These are phyloP conservation scores for Glycyrrhiza uralensis DNA, from an alignment of 306 rosid species.

Conservation along the genomic window DNA sequence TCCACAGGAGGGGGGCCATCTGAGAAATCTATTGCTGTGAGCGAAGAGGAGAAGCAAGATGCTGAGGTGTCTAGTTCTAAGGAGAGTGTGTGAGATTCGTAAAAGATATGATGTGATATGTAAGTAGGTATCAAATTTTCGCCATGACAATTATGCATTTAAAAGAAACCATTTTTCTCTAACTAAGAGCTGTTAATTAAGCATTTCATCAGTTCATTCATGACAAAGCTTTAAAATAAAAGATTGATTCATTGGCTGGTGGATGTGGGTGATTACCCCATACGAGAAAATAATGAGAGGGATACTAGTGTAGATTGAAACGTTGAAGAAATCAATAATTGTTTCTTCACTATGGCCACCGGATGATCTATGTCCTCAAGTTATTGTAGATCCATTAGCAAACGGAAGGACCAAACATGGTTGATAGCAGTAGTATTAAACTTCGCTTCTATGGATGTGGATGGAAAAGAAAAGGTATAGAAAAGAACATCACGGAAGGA, in stretches of 20 bases:
- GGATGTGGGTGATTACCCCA: neutral
- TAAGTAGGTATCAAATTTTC: constrained; percentile 20
- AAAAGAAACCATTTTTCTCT: constrained; percentile 19
- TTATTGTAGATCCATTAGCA: neutral
- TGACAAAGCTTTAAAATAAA: neutral
- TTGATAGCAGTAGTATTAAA: too few species aligned
- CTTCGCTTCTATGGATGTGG: neutral
- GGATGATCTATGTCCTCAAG: neutral
- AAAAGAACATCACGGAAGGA: neutral
- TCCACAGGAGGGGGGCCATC: constrained; percentile 33
- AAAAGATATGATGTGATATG: neutral
- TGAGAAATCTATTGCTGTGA: constrained; percentile 42
- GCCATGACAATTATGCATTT: constrained; percentile 1
- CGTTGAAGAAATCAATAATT: neutral
- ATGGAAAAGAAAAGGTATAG: neutral
- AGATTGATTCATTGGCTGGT: neutral
- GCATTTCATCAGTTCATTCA: neutral
- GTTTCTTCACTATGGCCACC: neutral
- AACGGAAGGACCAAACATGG: too few species aligned
- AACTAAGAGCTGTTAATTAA: constrained; percentile 16
- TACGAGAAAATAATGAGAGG: neutral
- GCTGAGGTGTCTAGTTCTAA: constrained; percentile 60
- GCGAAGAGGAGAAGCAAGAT: constrained; percentile 63
- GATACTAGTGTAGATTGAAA: neutral
- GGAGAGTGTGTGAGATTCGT: constrained; percentile 60